Evolutionary conservation across 2,329 filamentous ascomycete species (phyloP), one percentile per base, ranked within the genome.

Genomic region (Nothomitra cinnamomea): DNA sequence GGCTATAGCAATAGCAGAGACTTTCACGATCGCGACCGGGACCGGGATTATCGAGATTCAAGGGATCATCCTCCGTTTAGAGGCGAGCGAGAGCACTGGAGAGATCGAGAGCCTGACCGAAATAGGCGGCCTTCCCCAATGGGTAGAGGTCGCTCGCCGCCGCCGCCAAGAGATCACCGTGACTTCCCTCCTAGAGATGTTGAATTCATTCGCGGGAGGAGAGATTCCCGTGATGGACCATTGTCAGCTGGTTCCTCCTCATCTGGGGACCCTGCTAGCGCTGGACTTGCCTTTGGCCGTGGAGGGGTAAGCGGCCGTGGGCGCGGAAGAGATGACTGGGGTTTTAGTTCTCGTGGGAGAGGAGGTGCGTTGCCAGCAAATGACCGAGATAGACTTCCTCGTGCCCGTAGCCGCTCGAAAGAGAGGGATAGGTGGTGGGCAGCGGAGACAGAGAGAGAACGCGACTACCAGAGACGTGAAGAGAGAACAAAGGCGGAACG

Each of bases 161-260:
- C 45, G 12, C 73, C 72, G 12, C 73, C 75, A 22, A 72, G 81
- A 58, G 81, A 85, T 61, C 79, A 79, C 56, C 75, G 83, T 61
- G 80, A 83, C 54, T 68, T 69, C 57, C 63, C 69, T 1, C 80
- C 79, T 0, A 70, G 80, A 32, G 80, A 79, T 48, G 69, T 83
- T 5, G 84, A 88, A 58, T 73, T 79, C 6, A 79, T 82, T 55
- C 75, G 84, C 55, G 78, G 80, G 17, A 28, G 45, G 24, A 49
- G 45, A 19, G 45, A 49, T 28, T 52, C 50, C 17, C 13, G 24
- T 6, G 50, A 52, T 52, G 35, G 35, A 6, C 50, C 50, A 17
- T 28, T 22, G n/a, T 85, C 83, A 1, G 82, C 81, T 17, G 81
- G 81, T 3, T 86, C 84, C 2, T 79, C 79, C 8, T 80, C 79